A percentile compares a stretch with the other conserved stretches of the same genome.
Conservation (phyloP, 2,329 filamentous ascomycete genomes). For the Akanthomyces uredinophilus region DNA sequence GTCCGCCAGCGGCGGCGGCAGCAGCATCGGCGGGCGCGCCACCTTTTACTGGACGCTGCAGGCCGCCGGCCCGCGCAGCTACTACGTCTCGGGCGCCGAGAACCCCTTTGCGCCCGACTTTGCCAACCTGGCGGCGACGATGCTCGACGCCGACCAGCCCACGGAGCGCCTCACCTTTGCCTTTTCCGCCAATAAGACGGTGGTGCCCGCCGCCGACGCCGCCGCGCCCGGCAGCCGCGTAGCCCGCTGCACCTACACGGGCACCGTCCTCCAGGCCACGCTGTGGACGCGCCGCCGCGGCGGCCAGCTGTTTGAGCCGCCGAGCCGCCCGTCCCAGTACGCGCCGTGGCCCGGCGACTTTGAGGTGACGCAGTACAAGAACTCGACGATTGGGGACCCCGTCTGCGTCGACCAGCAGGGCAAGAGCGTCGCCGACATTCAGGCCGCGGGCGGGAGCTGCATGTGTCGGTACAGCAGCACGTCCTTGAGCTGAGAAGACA, state of each 20-base stretch:
- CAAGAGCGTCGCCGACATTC: constrained; percentile 31
- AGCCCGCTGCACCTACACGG: constrained; percentile 53
- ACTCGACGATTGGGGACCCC: constrained; percentile 38
- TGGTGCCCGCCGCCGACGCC: constrained; percentile 43
- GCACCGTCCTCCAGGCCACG: constrained; percentile 50
- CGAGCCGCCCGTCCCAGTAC: constrained; percentile 25
- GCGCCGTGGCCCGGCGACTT: constrained; percentile 54
- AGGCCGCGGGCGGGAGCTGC: constrained; percentile 32
- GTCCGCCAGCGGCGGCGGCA: constrained; percentile 26
- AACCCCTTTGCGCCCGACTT: constrained; percentile 56
- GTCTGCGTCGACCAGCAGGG: constrained; percentile 44
- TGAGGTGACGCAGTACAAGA: constrained; percentile 47
- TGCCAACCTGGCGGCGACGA: constrained; percentile 42
- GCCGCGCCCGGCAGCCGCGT: constrained; percentile 39
- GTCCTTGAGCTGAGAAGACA: background rate
- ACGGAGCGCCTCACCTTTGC: constrained; percentile 56
- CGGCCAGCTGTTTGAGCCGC: constrained; percentile 17
- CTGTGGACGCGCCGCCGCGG: constrained; percentile 50
- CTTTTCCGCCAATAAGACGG: constrained; percentile 46
- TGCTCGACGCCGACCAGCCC: constrained; percentile 41
- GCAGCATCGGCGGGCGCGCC: constrained; percentile 28
- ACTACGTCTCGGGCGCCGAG: constrained; percentile 49
- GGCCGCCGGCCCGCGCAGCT: constrained; percentile 27
- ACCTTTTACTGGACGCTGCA: constrained; percentile 52
- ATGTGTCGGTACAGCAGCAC: constrained; percentile 31